Conservation (phyloP, 2,329 filamentous ascomycete genomes). For the Apiospora rasikravindrae region DNA sequence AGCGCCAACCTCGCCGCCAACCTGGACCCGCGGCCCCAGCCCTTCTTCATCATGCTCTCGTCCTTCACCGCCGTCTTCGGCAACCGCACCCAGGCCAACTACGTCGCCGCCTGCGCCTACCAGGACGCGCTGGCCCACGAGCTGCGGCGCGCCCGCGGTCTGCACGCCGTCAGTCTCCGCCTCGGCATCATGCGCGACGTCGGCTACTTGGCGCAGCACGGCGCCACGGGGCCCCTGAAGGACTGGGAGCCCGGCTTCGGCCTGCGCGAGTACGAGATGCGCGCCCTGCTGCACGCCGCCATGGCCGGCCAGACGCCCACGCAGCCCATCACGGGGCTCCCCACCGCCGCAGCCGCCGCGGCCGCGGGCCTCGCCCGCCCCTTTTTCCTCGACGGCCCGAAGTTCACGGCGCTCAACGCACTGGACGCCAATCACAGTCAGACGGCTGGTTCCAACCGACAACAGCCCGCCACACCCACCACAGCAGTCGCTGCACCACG, state of each 20-base stretch:
- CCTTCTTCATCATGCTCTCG: slow-evolving; percentile 34
- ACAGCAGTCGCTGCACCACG: not conserved
- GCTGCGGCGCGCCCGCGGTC: slow-evolving; percentile 29
- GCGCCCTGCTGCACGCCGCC: slow-evolving; percentile 17
- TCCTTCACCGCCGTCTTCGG: slow-evolving; percentile 33
- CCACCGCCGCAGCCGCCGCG: not conserved
- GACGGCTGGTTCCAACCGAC: not conserved
- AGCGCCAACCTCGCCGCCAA: slow-evolving; percentile 35
- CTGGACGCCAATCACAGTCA: not conserved
- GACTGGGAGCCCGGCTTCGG: slow-evolving; percentile 19
- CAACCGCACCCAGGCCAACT: slow-evolving; percentile 36
- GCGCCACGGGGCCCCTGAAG: not conserved
- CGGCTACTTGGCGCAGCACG: slow-evolving; percentile 23
- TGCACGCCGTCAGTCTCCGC: slow-evolving; percentile 39
- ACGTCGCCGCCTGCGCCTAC: slow-evolving; percentile 41
- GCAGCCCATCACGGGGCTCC: slow-evolving; percentile 15
- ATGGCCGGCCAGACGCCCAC: slow-evolving; percentile 13
- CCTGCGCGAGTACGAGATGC: slow-evolving; percentile 8
- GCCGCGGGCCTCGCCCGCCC: not conserved
- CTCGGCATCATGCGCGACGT: slow-evolving; percentile 36
- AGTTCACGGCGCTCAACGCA: slow-evolving; percentile 4
- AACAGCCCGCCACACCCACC: not conserved
- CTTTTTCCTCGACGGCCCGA: slow-evolving; percentile 16
- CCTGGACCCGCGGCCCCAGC: slow-evolving; percentile 21
- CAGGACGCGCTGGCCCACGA: slow-evolving; percentile 37